Base-by-base conservation (phyloP, 108 stramenopile species). In the Schizochytrium sp. region DNA sequence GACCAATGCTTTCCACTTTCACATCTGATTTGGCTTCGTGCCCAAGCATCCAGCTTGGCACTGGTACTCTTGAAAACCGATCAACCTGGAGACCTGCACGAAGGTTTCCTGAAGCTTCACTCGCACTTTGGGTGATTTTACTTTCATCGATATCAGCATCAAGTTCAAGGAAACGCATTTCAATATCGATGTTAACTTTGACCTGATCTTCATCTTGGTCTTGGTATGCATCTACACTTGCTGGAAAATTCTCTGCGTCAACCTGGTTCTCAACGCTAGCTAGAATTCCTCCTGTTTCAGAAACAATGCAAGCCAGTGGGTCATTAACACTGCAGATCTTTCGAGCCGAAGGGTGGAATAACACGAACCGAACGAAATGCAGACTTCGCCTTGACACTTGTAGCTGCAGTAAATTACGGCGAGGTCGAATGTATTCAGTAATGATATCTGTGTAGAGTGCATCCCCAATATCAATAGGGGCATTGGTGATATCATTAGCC, bases 341-440 rank as follows among this genome's bases (percentile, higher is more conserved):
- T 7, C 50, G 50, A 5, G 76, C 45, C 0, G 47, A 55, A 8
- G 47, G 17, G 53, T 83, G 47, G 3, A 55, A 40, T 53, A 83
- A 83, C 12, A 53, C 76, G 3, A 55, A 83, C 5, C 76, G 76
- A 46, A 83, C 76, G 2, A 83, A 83, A 3, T 40, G 47, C 10
- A 83, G 28, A 53, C 76, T 83, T 42, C 76, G 76, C 50, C 15
- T 2, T 13, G 50, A 5, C 10, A 50, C 76, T 5, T 2, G 76
- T 1, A 83, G 76, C 28, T 38, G 50, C 0, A 83, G 53, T n/a
- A 53, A 28, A 38, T 83, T 53, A 13, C 53, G 50, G 10, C 53
- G 47, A 1, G 76, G 76, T 5, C 76, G 47, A n/a, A 83, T 13
- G 53, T 83, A 83, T 83, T 83, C 76, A n/a, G 28, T 83, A 53